A percentile compares a stretch with the other conserved stretches of the same genome.
These are phyloP conservation scores for Fusarium penzigii DNA, from an alignment of 2,329 filamentous ascomycete genomes.

Conservation along the genomic window DNA sequence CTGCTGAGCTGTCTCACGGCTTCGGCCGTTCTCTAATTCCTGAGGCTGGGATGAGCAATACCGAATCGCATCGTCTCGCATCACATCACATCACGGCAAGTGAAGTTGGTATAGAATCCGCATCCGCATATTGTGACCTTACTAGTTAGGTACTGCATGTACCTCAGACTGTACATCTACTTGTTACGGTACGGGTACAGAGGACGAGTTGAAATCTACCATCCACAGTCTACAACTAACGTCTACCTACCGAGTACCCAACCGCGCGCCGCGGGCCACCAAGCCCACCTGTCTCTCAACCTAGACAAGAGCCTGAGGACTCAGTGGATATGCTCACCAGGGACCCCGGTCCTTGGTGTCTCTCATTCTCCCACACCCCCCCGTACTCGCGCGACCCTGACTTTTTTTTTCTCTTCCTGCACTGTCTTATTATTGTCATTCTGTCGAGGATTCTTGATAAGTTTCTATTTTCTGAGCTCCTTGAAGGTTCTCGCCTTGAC, in stretches of 20 bases:
- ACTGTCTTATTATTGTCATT: conserved; percentile 17
- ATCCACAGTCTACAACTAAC: too few relatives aligned
- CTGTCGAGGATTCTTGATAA: conserved; percentile 5
- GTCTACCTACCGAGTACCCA: conserved; percentile 6
- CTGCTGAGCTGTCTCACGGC: not conserved
- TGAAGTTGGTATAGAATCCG: not conserved
- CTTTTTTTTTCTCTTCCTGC: conserved; percentile 8
- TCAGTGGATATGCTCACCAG: conserved; percentile 8
- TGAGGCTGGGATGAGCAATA: not conserved
- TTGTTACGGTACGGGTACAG: not conserved
- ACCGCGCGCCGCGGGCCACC: conserved; percentile 16
- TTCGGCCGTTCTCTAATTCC: not conserved
- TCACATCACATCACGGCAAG: too few relatives aligned
- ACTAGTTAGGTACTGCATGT: not conserved
- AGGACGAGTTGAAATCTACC: too few relatives aligned
- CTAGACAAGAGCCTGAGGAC: not conserved
- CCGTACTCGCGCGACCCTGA: conserved; percentile 3
- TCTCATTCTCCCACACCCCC: conserved; percentile 16
- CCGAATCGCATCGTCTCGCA: not conserved
- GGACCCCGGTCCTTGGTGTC: conserved; percentile 16
- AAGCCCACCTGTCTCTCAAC: conserved; percentile 14
- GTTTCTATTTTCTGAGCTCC: not conserved
- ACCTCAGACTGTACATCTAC: not conserved
- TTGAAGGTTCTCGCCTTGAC: not conserved
- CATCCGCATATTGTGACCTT: not conserved